Evolutionary conservation across 257 asterid genomes (phyloP).

Genomic region (Mitragyna speciosa): DNA sequence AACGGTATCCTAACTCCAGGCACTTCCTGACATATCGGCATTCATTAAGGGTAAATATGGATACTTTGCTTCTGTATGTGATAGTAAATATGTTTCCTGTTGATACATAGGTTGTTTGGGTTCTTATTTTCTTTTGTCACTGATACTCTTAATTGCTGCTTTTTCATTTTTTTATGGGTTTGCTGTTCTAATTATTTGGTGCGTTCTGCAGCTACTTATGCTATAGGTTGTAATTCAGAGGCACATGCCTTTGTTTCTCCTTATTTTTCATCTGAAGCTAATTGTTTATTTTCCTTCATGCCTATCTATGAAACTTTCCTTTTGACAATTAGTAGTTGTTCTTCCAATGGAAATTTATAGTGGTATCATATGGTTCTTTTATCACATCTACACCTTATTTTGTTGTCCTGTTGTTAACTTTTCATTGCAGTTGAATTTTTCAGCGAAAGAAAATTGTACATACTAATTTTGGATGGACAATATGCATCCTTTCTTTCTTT

Average conservation of each 20-base stretch:
- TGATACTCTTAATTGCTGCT: neutral
- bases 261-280: neutral
- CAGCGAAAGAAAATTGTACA: neutral
- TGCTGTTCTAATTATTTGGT: neutral
- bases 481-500: neutral
- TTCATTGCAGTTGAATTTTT: neutral
- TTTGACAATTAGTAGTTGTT: neutral
- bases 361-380: neutral
- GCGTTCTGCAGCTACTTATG: neutral
- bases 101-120: neutral
- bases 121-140: neutral
- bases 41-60: constrained; percentile 71
- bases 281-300: neutral
- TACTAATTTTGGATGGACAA: neutral
- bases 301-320: neutral
- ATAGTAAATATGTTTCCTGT: neutral
- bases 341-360: neutral
- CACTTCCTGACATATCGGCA: constrained; percentile 93
- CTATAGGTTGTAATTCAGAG: neutral
- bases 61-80: neutral
- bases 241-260: neutral
- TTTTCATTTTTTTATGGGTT: neutral
- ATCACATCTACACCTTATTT: neutral
- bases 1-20: constrained; percentile 75
- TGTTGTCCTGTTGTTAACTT: neutral